Evolutionary conservation across 345 rosid species (phyloP).

Genomic region (Salix purpurea): DNA sequence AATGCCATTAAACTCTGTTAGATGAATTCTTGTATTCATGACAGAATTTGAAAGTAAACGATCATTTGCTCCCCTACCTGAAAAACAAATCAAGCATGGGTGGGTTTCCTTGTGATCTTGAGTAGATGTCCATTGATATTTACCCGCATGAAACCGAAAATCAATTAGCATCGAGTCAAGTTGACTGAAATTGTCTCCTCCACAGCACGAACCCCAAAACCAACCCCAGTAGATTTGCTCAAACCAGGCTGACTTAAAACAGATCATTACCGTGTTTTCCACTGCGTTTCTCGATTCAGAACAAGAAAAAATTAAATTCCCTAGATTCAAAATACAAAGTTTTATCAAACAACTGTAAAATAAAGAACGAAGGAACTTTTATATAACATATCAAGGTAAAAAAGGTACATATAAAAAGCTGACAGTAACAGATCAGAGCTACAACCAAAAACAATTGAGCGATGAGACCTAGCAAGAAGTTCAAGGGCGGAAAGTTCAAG

Average conservation of each 20-base stretch:
- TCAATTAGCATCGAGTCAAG: neutral
- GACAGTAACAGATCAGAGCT: neutral
- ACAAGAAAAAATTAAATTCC: neutral
- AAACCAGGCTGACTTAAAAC: neutral
- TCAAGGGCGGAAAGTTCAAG: neutral
- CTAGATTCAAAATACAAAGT: neutral
- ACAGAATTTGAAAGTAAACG: neutral
- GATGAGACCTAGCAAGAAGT: neutral
- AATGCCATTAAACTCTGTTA: neutral
- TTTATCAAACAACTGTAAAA: neutral
- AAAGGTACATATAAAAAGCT: neutral
- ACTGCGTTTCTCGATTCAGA: neutral
- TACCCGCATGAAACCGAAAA: neutral
- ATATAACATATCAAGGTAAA: neutral
- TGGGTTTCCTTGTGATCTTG: neutral
- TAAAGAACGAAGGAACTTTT: neutral
- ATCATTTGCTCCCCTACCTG: neutral
- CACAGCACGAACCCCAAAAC: neutral
- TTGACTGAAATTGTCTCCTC: neutral
- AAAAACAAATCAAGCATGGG: neutral
- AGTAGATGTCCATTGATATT: neutral
- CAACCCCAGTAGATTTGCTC: neutral
- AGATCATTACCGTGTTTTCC: neutral
- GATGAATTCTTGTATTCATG: neutral
- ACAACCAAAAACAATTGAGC: neutral